Evolutionary conservation across 1,284 basidiomycete species (phyloP), one percentile per base, ranked within the genome.

Genomic region (Marasmius fiardii): DNA sequence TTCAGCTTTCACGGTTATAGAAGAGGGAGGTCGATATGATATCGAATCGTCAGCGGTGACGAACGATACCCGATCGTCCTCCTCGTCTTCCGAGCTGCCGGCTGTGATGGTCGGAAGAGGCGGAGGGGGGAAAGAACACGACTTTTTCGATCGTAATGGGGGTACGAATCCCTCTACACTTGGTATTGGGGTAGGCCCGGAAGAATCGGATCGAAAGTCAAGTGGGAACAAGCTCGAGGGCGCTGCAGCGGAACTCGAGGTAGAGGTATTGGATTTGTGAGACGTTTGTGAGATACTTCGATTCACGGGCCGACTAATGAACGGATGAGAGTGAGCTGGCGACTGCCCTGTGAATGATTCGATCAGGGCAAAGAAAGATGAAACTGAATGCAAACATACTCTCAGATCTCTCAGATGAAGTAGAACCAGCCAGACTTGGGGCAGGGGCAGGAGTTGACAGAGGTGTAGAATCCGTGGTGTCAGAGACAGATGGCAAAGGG

Each of bases 221-320:
- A 85, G 68, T 3, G 82, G 81, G 4, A 82, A 78, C 47, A 85
- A 79, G 20, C 69, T 68, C 0, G 83, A 79, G 8, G 28, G 26
- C 16, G 47, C 26, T 2, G 80, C 68, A 1, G 68, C 70, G 21
- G 61, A 67, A 58, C 69, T 68, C 49, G 70, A 67, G 34, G 54
- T 64, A 7, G 67, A 63, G n/a, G 47, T 59, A 34, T 66, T 70
- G 1, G 83, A 82, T 31, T 72, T 71, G 55, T 82, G 78, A 2
- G 85, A 87, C 1, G 77, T 78, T 59, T 82, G 81, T 7, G 80
- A 82, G 24, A 76, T 68, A 6, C 82, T 80, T 24, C 82, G 71
- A 59, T 82, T 83, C 43, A 84, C 66, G n/a, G 77, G 75, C 1
- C 83, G 75, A 3, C 75, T 75, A 51, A 85, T 71, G 67, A 85